Base-by-base conservation (phyloP, 2,329 filamentous ascomycete genomes). In the Neofusicoccum laricinum region DNA sequence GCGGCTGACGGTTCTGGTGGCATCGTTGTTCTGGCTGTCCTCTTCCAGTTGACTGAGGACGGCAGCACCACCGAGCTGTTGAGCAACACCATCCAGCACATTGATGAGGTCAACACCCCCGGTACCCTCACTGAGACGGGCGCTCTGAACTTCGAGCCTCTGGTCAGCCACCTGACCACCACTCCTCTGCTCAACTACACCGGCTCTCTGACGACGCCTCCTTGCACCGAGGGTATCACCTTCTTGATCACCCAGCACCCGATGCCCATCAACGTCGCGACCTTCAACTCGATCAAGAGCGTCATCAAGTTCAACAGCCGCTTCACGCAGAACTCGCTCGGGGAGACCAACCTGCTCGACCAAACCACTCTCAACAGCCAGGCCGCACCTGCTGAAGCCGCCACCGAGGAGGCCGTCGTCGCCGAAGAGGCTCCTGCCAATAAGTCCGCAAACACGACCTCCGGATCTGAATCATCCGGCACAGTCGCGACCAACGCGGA, bases 131-230 rank as follows among this genome's bases (percentile, higher is more conserved):
- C 74, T 8, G 66, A 70, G 57, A 80, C 79, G 4, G 69, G 69
- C 10, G 61, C 70, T 4, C 78, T 86, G 8, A 73, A 79, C 71
- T 83, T 84, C 75, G 68, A 70, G 36, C 74, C 74, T 53, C 71
- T 85, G 0, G 71, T 75, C 34, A 51, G 68, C 8, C 71, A 76
- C 43, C 70, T 84, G 51, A 61, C 72, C 2, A 73, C 77, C 25
- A 76, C 76, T 10, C 70, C 73, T 4, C 73, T 84, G 62, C 81
- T 79, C 69, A 78, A 79, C 65, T 89, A 88, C 77, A 72, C 74
- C 12, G 86, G 86, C 19, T 87, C 84, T 17, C 78, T 89, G 51
- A 89, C 86, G 45, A 88, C 86, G 0, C 86, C 87, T 19, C 86
- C 86, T 3, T 88, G 86, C 75, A 78, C 79, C 15, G 85, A 88